Conservation (phyloP, 164 flowering plant genomes). For the Amborella trichopoda region DNA sequence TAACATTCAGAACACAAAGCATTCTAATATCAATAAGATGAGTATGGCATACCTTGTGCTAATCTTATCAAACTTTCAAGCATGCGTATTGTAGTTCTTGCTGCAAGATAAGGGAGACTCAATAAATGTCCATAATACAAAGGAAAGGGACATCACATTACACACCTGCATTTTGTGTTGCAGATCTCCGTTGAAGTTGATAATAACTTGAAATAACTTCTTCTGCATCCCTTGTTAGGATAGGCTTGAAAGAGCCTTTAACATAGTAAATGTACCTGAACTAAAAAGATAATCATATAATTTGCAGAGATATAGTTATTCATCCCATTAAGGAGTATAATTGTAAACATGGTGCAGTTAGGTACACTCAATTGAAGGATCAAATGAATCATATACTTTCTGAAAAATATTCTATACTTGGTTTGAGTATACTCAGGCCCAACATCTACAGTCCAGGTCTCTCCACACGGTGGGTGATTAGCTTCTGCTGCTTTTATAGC, state of each 20-base stretch:
- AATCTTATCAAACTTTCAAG: conserved; percentile 90
- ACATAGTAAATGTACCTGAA: conserved; percentile 78
- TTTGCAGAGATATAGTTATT: too few species aligned
- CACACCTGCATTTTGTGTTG: conserved; percentile 75
- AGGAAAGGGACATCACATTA: background rate
- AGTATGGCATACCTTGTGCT: conserved; percentile 61
- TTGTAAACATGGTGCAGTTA: too few species aligned
- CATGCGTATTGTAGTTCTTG: conserved; percentile 97
- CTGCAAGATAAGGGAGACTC: conserved; percentile 24
- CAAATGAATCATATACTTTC: too few species aligned
- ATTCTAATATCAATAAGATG: too few species aligned
- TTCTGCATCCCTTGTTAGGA: conserved; percentile 86
- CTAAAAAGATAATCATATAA: background rate
- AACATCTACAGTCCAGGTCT: too few species aligned
- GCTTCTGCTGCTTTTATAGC: too few species aligned
- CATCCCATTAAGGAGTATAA: too few species aligned
- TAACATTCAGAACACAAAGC: too few species aligned
- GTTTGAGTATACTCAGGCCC: too few species aligned
- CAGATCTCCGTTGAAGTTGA: conserved; percentile 93
- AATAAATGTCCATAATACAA: conserved; percentile 5
- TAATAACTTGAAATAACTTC: conserved; percentile 82
- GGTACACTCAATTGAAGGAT: too few species aligned
- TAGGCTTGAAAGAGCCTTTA: conserved; percentile 63
- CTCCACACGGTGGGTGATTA: too few species aligned
- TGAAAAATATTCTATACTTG: too few species aligned